phyloP scores from a whole-genome alignment of 2,329 filamentous ascomycete species.

The Verticillium dahliae region DNA sequence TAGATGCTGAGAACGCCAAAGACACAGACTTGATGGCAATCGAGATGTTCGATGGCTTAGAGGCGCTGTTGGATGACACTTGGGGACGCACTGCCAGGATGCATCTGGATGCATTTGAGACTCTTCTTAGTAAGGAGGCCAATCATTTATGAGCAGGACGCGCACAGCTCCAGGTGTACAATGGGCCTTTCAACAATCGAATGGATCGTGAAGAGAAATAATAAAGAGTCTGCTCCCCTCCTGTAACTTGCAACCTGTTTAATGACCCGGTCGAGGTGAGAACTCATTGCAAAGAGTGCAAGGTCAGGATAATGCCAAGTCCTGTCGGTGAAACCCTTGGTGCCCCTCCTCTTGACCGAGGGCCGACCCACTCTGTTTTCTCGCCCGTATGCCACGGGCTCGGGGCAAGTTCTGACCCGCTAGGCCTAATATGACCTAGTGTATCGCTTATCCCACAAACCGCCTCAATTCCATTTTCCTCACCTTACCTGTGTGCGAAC shows the following conservation, averaged over 20 bases:
- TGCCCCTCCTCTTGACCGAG: background rate
- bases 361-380: background rate
- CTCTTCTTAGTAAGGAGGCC: background rate
- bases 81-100: constrained; percentile 19
- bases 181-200: background rate
- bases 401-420: background rate
- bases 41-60: constrained; percentile 22
- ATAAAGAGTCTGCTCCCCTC: constrained; percentile 6
- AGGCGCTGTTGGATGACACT: constrained; percentile 14
- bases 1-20: constrained; percentile 4
- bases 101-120: background rate
- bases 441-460: constrained; percentile 4
- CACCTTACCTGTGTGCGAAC: background rate
- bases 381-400: background rate
- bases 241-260: constrained; percentile 26
- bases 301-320: constrained; percentile 10
- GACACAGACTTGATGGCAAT: constrained; percentile 25
- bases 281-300: constrained; percentile 10
- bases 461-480: constrained; percentile 2
- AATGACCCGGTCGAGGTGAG: background rate
- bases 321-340: constrained; percentile 1
- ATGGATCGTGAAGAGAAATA: background rate
- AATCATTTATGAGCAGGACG: background rate
- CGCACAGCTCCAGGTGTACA: too few species aligned
- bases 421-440: background rate